phyloP scores from a whole-genome alignment of 2,329 filamentous ascomycete genomes.

The Pyrenophora tritici-repentis region DNA sequence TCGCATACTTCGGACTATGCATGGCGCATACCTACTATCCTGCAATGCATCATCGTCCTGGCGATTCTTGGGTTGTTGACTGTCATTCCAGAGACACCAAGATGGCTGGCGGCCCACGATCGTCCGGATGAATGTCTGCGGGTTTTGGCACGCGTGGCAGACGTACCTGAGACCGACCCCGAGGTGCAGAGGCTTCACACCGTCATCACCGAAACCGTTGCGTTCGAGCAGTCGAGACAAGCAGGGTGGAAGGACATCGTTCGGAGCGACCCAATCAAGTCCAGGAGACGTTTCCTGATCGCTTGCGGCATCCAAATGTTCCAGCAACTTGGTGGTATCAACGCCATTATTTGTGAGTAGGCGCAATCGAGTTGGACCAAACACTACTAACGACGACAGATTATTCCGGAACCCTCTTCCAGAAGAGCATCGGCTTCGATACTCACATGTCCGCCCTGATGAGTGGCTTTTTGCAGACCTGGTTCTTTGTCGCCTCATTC shows the following conservation, averaged over 20 bases:
- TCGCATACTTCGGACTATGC: conserved; percentile 21
- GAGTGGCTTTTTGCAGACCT: conserved; percentile 25
- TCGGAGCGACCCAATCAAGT: conserved; percentile 22
- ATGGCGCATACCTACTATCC: conserved; percentile 20
- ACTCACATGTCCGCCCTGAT: conserved; percentile 22
- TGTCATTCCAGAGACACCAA: conserved; percentile 19
- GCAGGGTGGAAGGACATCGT: conserved; percentile 24
- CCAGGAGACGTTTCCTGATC: conserved; percentile 22
- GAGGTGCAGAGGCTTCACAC: conserved; percentile 21
- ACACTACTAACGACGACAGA: conserved; percentile 9
- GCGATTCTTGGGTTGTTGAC: conserved; percentile 12
- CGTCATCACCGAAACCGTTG: conserved; percentile 23
- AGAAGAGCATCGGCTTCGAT: conserved; percentile 25
- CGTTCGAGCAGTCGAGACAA: conserved; percentile 20
- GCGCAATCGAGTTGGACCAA: neutral
- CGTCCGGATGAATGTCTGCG: conserved; percentile 20
- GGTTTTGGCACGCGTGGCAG: conserved; percentile 20
- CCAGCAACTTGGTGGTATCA: conserved; percentile 24
- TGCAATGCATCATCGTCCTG: conserved; percentile 18
- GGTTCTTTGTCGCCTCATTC: conserved; percentile 26
- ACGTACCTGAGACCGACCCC: conserved; percentile 7
- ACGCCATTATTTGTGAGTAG: conserved; percentile 23
- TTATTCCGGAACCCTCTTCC: conserved; percentile 22
- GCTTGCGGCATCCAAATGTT: conserved; percentile 24
- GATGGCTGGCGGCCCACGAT: conserved; percentile 24